A percentile compares a stretch with the other conserved stretches of the same genome.
These are phyloP conservation scores for Penicillium olsonii DNA, from an alignment of 2,329 filamentous ascomycete species.

Conservation along the genomic window DNA sequence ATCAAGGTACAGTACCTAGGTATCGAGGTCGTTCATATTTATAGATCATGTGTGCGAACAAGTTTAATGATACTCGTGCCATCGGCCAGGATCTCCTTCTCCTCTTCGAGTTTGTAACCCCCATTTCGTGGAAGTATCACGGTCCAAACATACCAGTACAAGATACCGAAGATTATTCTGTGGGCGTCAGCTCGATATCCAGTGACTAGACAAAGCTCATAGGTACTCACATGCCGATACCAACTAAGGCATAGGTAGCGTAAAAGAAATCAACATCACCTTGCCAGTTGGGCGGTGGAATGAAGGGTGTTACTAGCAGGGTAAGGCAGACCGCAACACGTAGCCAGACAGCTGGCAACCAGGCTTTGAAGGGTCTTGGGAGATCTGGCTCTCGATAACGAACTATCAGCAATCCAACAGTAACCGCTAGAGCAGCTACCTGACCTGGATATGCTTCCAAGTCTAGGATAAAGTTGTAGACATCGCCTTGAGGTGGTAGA, in stretches of 20 bases:
- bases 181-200: slow-evolving; percentile 17
- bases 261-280: slow-evolving; percentile 52
- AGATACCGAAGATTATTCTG: slow-evolving; percentile 59
- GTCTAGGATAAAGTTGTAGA: slow-evolving; percentile 73
- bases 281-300: slow-evolving; percentile 56
- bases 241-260: slow-evolving; percentile 56
- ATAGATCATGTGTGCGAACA: slow-evolving; percentile 28
- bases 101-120: slow-evolving; percentile 65
- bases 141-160: slow-evolving; percentile 72
- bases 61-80: slow-evolving; percentile 68
- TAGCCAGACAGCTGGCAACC: slow-evolving; percentile 60
- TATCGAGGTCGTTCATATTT: no score
- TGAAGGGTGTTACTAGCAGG: slow-evolving; percentile 63
- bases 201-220: no score
- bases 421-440: slow-evolving; percentile 60
- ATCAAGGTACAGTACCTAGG: no score
- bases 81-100: slow-evolving; percentile 61
- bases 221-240: slow-evolving; percentile 45
- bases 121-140: slow-evolving; percentile 60
- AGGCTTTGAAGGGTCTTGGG: slow-evolving; percentile 65
- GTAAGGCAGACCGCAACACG: slow-evolving; percentile 56
- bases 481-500: slow-evolving; percentile 64
- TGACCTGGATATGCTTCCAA: slow-evolving; percentile 69
- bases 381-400: slow-evolving; percentile 62
- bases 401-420: slow-evolving; percentile 61